Evolutionary conservation across 1,284 basidiomycete species (phyloP), one percentile per base, ranked within the genome.

Genomic region (Chalciporus piperatoides): DNA sequence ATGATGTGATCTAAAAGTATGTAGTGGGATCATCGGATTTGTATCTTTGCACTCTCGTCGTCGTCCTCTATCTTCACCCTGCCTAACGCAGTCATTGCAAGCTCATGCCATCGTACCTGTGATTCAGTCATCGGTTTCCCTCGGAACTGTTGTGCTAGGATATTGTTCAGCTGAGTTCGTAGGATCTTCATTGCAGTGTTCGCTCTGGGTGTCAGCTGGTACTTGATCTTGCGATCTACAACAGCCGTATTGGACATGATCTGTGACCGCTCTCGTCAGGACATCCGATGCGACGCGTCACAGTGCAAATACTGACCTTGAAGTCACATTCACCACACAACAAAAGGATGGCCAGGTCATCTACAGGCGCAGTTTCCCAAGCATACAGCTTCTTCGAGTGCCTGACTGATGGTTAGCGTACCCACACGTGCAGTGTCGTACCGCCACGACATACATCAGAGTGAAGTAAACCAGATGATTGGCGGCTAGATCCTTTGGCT

Each of bases 331-430:
- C 97, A 2, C 97, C 96, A 57, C 95, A 98, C 0, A 98, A 72
- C 21, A 98, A 73, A 15, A 92, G 67, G 41, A 99, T 69, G 1
- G 91, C 82, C 25, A 90, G 71, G 59, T 97, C 92, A 53, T 97
- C 89, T 4, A 93, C 82, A 1, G 93, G 89, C 1, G 90, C 86
- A 1, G 90, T 93, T 69, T 99, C 97, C 92, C 94, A 97, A n/a
- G 89, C 94, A 67, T 96, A 99, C 25, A 98, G 71, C 68, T 85
- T 90, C 71, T 89, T 92, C 11, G 91, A 92, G 65, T 92, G 90
- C 89, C 92, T 92, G 58, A 24, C 40, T 42, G 40, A 56, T 52
- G 27, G 53, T 59, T 41, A 56, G 49, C 38, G 54, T 19, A 8
- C 44, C 30, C 28, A 15, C 4, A 24, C 24, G 33, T 39, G n/a